A percentile compares a stretch with the other conserved stretches of the same genome.
Conservation (phyloP, 163 green algal genomes). For the Smithsoniella earleae region DNA sequence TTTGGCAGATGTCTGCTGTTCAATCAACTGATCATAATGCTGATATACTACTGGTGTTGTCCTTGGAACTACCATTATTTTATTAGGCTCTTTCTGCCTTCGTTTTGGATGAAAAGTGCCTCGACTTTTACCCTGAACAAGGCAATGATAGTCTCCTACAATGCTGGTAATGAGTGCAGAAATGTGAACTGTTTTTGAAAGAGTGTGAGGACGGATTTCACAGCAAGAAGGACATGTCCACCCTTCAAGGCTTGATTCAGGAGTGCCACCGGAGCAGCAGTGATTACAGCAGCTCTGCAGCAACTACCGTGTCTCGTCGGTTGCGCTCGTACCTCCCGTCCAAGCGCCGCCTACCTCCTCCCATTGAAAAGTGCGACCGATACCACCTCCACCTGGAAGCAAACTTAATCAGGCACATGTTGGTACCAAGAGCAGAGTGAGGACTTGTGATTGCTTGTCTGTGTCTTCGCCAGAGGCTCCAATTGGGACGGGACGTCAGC, state of each 20-base stretch:
- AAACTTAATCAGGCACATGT: too few species aligned
- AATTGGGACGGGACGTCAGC: too few species aligned
- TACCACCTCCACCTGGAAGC: background rate
- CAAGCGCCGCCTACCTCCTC: background rate
- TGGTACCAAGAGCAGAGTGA: too few species aligned
- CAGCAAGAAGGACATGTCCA: constrained; percentile 12
- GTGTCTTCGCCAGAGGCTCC: too few species aligned
- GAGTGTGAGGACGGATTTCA: constrained; percentile 24
- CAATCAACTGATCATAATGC: too few species aligned
- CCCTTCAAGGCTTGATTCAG: background rate
- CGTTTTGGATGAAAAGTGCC: background rate
- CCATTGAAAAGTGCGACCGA: constrained; percentile 3
- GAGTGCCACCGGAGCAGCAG: background rate
- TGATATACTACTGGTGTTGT: too few species aligned
- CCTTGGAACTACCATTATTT: too few species aligned
- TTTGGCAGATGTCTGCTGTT: too few species aligned
- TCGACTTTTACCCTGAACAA: background rate
- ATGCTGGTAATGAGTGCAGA: constrained; percentile 11
- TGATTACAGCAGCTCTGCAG: background rate
- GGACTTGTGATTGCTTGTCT: too few species aligned
- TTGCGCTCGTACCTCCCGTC: constrained; percentile 4
- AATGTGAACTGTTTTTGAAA: constrained; percentile 18
- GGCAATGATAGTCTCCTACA: background rate
- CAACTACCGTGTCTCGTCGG: background rate
- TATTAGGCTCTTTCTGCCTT: too few species aligned